These are phyloP conservation scores for Soucietia sequanensis DNA, from an alignment of 805 yeast genomes.

Conservation along the genomic window DNA sequence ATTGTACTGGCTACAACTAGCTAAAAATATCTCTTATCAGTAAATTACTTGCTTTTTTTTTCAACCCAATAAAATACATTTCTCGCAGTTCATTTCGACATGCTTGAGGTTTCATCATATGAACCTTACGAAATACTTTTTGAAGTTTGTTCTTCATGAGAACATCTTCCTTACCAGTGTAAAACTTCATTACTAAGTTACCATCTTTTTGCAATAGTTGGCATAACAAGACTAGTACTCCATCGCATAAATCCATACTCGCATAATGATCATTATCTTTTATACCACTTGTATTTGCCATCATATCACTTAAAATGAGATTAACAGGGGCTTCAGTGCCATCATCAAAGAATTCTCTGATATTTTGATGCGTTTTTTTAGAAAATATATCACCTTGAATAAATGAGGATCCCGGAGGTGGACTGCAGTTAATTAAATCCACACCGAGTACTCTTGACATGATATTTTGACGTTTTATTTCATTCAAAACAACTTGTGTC, in stretches of 20 bases:
- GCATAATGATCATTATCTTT: constrained; percentile 76
- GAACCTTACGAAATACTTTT: constrained; percentile 60
- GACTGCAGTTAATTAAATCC: constrained; percentile 41
- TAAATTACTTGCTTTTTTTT: constrained; percentile 33
- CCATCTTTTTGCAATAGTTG: constrained; percentile 74
- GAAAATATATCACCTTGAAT: constrained; percentile 42
- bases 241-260: constrained; percentile 91
- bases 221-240: constrained; percentile 76
- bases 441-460: constrained; percentile 70
- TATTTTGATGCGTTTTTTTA: constrained; percentile 51
- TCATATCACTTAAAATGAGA: constrained; percentile 73
- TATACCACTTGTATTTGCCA: constrained; percentile 88
- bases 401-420: constrained; percentile 37
- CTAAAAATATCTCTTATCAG: background rate
- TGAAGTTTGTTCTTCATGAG: constrained; percentile 58
- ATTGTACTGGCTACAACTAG: too few relatives aligned
- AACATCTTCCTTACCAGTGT: constrained; percentile 76
- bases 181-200: constrained; percentile 75
- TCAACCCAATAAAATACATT: constrained; percentile 72
- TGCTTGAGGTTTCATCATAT: constrained; percentile 76
- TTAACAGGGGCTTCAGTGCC: constrained; percentile 22
- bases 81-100: constrained; percentile 80
- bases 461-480: constrained; percentile 21
- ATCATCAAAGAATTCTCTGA: constrained; percentile 48
- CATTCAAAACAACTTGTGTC: constrained; percentile 77